Evolutionary conservation across 2,329 filamentous ascomycete genomes (phyloP).

Genomic region (Pseudocercospora macadamiae): DNA sequence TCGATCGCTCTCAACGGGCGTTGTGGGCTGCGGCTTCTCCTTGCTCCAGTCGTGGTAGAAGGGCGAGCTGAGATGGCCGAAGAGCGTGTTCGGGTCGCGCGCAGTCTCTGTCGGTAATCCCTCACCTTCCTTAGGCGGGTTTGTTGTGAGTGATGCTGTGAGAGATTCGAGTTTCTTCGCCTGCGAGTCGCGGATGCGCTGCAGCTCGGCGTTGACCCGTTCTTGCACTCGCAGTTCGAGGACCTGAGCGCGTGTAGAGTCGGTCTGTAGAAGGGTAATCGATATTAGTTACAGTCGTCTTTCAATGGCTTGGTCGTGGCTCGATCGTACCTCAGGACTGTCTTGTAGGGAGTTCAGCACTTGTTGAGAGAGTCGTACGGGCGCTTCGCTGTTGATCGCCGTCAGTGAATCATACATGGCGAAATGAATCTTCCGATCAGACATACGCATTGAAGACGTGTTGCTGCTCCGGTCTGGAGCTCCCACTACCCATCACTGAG

Average conservation of each 20-base stretch:
- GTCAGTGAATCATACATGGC: slow-evolving; percentile 11
- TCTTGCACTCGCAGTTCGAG: slow-evolving; percentile 86
- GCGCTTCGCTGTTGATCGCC: slow-evolving; percentile 54
- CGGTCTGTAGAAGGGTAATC: slow-evolving; percentile 63
- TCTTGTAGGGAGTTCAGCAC: slow-evolving; percentile 81
- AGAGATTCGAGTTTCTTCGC: slow-evolving; percentile 69
- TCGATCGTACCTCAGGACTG: slow-evolving; percentile 72
- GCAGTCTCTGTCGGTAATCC: slow-evolving; percentile 16
- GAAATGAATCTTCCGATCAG: neutral
- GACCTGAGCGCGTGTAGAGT: slow-evolving; percentile 79
- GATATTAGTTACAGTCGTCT: slow-evolving; percentile 5
- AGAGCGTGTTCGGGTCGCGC: slow-evolving; percentile 32
- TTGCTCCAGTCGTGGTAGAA: slow-evolving; percentile 43
- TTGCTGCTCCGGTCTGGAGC: slow-evolving; percentile 65
- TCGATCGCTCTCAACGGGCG: slow-evolving; percentile 48
- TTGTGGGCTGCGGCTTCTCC: slow-evolving; percentile 40
- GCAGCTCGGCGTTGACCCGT: slow-evolving; percentile 83
- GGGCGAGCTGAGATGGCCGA: slow-evolving; percentile 37
- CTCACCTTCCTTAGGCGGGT: slow-evolving; percentile 41
- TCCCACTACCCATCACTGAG: slow-evolving; percentile 60
- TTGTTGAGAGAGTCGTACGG: slow-evolving; percentile 75
- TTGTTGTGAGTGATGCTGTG: slow-evolving; percentile 56
- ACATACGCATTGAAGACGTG: slow-evolving; percentile 66
- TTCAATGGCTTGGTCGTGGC: neutral
- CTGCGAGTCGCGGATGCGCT: slow-evolving; percentile 73